Conservation (phyloP, 23 red algal species). For the Gracilariopsis chorda region DNA sequence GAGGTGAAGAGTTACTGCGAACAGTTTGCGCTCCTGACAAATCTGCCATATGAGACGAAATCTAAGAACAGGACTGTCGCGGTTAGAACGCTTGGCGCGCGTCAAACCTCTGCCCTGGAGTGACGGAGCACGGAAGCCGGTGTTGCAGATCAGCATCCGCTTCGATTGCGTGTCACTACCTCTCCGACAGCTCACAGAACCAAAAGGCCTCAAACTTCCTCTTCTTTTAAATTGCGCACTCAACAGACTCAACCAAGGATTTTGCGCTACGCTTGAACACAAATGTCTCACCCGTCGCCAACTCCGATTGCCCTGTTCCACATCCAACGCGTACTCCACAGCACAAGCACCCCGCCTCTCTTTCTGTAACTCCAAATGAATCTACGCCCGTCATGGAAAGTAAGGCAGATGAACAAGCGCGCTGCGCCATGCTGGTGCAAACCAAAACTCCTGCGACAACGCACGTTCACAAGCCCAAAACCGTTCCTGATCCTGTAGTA, state of each 20-base stretch:
- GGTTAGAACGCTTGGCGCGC: too few relatives aligned
- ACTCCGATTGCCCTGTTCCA: neutral
- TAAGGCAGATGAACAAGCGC: neutral
- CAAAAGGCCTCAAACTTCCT: neutral
- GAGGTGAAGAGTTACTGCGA: neutral
- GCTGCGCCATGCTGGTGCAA: neutral
- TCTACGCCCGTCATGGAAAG: too few relatives aligned
- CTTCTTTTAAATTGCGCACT: neutral
- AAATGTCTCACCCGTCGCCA: neutral
- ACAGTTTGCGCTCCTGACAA: neutral
- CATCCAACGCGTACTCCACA: neutral
- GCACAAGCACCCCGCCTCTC: neutral
- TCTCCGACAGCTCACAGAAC: neutral
- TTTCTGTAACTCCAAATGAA: neutral
- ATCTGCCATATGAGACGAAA: neutral
- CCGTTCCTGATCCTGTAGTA: neutral
- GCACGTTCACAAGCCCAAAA: neutral
- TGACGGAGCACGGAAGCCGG: too few relatives aligned
- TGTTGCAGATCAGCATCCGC: neutral
- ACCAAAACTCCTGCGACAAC: neutral
- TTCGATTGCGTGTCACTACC: neutral
- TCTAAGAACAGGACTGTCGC: too few relatives aligned
- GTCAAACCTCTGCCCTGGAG: too few relatives aligned
- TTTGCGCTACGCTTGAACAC: neutral
- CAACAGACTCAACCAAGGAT: neutral